Evolutionary conservation across 768 basidiomycete species (phyloP).

Genomic region (Amanita thiersii): DNA sequence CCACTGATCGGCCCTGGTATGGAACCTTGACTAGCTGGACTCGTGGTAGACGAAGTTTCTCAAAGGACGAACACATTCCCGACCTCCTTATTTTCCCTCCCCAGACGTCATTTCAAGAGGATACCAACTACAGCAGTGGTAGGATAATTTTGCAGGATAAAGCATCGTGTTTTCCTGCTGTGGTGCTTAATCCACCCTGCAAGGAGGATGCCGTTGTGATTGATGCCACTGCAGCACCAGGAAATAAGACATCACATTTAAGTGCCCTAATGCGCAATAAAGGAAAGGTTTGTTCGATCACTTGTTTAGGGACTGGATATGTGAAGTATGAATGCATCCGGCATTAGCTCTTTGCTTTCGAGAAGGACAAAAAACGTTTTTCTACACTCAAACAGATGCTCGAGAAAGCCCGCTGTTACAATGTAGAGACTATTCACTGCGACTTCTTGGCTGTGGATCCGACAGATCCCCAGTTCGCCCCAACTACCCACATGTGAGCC

Average conservation of each 20-base stretch:
- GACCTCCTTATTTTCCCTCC: constrained; percentile 77
- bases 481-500: constrained; percentile 82
- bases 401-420: constrained; percentile 72
- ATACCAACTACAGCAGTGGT: constrained; percentile 65
- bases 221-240: constrained; percentile 94
- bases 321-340: not conserved
- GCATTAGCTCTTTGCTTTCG: constrained; percentile 78
- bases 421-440: constrained; percentile 63
- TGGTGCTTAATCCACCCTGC: constrained; percentile 70
- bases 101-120: constrained; percentile 54
- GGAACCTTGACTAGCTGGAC: not conserved
- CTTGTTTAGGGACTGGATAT: not conserved
- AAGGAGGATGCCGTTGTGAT: constrained; percentile 54
- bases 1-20: constrained; percentile 1
- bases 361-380: constrained; percentile 77
- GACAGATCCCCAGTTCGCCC: constrained; percentile 45
- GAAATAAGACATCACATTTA: constrained; percentile 95
- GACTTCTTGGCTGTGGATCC: constrained; percentile 87
- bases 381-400: constrained; percentile 82
- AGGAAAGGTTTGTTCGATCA: constrained; percentile 53
- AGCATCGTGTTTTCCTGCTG: constrained; percentile 93
- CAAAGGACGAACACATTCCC: constrained; percentile 72
- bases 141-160: constrained; percentile 95
- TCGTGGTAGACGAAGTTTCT: constrained; percentile 53
- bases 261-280: constrained; percentile 80